Evolutionary conservation across 768 basidiomycete genomes (phyloP).

Genomic region (Tephrocybe sp.): DNA sequence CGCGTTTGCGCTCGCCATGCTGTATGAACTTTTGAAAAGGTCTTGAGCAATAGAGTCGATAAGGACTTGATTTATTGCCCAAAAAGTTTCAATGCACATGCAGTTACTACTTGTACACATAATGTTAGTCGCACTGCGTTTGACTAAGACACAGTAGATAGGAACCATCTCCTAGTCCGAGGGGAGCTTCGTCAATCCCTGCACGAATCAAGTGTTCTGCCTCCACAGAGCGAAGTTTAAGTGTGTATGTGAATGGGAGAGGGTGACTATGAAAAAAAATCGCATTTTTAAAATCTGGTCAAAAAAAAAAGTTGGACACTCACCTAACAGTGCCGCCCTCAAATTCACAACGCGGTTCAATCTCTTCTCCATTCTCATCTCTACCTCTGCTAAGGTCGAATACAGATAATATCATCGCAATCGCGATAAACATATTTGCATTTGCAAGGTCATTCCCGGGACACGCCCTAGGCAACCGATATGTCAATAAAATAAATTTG

Average conservation of each 20-base stretch:
- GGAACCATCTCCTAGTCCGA: conserved; percentile 17
- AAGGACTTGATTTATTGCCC: too few species aligned
- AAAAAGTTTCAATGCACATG: too few species aligned
- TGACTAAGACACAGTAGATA: conserved; percentile 2
- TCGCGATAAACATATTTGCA: conserved; percentile 23
- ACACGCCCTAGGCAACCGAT: conserved; percentile 14
- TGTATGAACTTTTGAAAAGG: too few species aligned
- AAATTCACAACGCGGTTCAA: conserved; percentile 33
- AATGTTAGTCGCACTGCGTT: too few species aligned
- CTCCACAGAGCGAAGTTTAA: conserved; percentile 19
- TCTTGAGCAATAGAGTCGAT: too few species aligned
- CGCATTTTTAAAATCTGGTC: not conserved
- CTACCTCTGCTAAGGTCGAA: conserved; percentile 22
- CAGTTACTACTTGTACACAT: too few species aligned
- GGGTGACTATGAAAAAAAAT: conserved; percentile 19
- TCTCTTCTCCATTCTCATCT: conserved; percentile 20
- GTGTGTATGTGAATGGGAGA: conserved; percentile 20
- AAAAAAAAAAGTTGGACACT: not conserved
- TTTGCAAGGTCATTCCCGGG: conserved; percentile 29
- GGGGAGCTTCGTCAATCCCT: conserved; percentile 14
- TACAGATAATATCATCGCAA: conserved; percentile 24
- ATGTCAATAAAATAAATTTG: too few species aligned
- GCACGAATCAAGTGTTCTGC: conserved; percentile 18
- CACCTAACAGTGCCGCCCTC: conserved; percentile 14
- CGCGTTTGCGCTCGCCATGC: too few species aligned